Base-by-base conservation (phyloP, 106 monocot genomes). In the Apostasia ramifera region DNA sequence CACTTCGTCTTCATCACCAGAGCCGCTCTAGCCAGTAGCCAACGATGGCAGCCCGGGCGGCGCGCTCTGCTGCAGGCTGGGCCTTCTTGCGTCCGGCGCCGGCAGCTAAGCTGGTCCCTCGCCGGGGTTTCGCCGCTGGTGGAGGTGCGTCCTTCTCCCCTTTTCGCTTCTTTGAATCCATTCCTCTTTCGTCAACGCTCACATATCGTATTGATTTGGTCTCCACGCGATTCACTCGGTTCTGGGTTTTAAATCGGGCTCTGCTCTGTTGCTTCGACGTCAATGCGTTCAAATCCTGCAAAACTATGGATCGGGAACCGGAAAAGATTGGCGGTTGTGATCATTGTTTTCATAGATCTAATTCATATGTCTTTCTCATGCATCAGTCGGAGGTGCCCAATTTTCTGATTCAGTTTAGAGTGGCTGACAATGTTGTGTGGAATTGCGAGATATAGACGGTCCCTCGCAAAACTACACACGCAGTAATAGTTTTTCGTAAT, bases 31-130 rank as follows among this genome's bases (percentile, higher is more conserved):
- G 37, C 40, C 38, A 8, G 7, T 8, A 7, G 39, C 10, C 5
- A 12, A 61, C 3, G 12, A 64, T 64, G 64, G 64, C 64, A 41
- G 47, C 64, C 47, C 64, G 47, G 47, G 64, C 47, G 8, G 47
- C 47, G 6, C n/a, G 45, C 47, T 13, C 64, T 64, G 8, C 47
- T 6, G 4, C 47, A 47, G 41, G 14, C 12, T 41, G 1, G 64
- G 41, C 41, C 5, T 0, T 64, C 47, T n/a, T 0, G 15, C 64
- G 64, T 47, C 45, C 5, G 4, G 4, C 6, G 9, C 41, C 11
- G 47, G 50, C 64, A 26, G 12, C 64, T 6, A 64, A 64, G 64
- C 64, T 64, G 12, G n/a, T 64, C 64, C 15, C 12, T 43, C 64
- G 47, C 9, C 64, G 64, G 7, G 0, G 15, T 47, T 41, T 64